phyloP scores from a whole-genome alignment of 257 asterid species.

The Solanum chilense region DNA sequence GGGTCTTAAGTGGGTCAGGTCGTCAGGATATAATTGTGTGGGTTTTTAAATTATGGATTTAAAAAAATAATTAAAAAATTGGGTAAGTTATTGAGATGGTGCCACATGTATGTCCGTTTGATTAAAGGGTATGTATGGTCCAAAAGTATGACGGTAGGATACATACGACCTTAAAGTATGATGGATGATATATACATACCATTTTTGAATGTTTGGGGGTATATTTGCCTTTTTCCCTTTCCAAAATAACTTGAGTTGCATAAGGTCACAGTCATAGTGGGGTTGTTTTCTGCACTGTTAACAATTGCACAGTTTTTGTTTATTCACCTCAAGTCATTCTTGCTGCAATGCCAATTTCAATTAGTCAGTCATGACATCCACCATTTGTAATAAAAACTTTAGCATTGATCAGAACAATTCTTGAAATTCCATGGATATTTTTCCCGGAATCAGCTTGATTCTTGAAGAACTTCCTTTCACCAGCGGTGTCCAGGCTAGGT shows the following conservation, averaged over 20 bases:
- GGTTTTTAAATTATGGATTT: no score
- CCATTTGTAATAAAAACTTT: background rate
- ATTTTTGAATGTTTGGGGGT: background rate
- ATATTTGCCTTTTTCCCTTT: background rate
- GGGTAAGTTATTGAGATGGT: background rate
- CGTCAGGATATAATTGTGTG: background rate
- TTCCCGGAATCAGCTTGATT: background rate
- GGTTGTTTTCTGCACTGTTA: background rate
- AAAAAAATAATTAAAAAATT: no score
- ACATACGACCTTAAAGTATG: background rate
- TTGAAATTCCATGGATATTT: background rate
- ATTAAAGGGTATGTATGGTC: background rate
- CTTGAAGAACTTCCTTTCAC: background rate
- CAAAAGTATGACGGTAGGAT: background rate
- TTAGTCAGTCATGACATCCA: background rate
- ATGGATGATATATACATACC: background rate
- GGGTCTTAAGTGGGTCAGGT: background rate
- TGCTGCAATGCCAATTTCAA: background rate
- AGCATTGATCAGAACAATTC: background rate
- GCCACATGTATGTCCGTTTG: background rate
- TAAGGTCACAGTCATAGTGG: background rate
- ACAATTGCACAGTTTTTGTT: background rate
- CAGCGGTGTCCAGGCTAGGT: background rate
- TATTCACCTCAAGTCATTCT: background rate
- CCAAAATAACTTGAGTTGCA: background rate